Percentiles rank a stretch among this genome's conserved stretches.
Evolutionary conservation across 306 rosid species (phyloP).

Genomic region (Lathyrus tuberosus): DNA sequence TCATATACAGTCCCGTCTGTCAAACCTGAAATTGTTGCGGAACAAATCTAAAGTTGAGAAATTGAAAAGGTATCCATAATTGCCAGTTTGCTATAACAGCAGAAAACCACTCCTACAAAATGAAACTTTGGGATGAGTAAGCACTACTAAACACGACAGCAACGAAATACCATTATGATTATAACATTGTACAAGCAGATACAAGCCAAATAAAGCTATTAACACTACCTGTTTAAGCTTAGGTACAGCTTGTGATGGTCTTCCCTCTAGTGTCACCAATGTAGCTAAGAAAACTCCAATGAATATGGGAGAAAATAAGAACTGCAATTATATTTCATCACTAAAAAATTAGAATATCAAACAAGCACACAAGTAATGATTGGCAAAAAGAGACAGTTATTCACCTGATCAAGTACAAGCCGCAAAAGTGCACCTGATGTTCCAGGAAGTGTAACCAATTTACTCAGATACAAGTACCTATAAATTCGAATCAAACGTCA

Average conservation of each 20-base stretch:
- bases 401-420: conserved; percentile 91
- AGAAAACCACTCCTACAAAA: conserved; percentile 88
- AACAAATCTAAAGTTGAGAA: conserved; percentile 91
- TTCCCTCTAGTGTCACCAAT: conserved; percentile 84
- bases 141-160: conserved; percentile 20
- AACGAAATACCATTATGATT: conserved; percentile 11
- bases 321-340: conserved; percentile 57
- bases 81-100: conserved; percentile 90
- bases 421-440: conserved; percentile 85
- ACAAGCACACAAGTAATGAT: conserved; percentile 14
- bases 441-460: conserved; percentile 72
- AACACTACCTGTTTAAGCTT: conserved; percentile 86
- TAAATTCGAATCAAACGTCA: conserved; percentile 32
- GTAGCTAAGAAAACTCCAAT: conserved; percentile 77
- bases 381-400: conserved; percentile 22
- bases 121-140: conserved; percentile 36
- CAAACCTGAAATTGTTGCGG: conserved; percentile 97
- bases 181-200: conserved; percentile 21
- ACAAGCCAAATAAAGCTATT: conserved; percentile 32
- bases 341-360: conserved; percentile 30
- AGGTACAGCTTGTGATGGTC: conserved; percentile 68
- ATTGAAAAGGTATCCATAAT: conserved; percentile 97
- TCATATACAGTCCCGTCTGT: conserved; percentile 18
- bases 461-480: conserved; percentile 92
- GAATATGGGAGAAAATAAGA: conserved; percentile 79